These are phyloP conservation scores for Crithidia acanthocephali DNA, from an alignment of 208 protist genomes.

Conservation along the genomic window DNA sequence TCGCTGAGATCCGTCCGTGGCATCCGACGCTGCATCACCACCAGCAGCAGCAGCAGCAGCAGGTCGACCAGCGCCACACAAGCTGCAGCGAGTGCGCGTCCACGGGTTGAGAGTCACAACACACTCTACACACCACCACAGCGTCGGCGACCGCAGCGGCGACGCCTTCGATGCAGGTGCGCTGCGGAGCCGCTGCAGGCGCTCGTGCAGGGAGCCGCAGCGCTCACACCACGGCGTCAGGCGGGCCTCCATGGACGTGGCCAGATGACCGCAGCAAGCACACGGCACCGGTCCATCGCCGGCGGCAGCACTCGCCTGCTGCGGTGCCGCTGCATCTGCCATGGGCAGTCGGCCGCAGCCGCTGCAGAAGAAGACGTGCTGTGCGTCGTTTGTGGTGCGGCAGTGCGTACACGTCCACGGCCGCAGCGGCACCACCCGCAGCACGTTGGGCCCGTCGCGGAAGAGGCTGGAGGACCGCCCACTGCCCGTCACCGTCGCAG, in stretches of 20 bases:
- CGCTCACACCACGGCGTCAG: constrained; percentile 42
- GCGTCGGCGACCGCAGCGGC: constrained; percentile 7
- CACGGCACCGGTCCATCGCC: neutral
- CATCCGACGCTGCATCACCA: neutral
- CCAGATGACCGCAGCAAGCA: constrained; percentile 9
- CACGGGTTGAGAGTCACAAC: constrained; percentile 32
- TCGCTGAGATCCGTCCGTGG: too few species aligned
- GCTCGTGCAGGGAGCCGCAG: constrained; percentile 22
- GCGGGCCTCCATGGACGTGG: constrained; percentile 37
- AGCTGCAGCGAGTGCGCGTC: constrained; percentile 30
- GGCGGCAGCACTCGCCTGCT: neutral
- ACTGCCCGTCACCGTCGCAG: constrained; percentile 21
- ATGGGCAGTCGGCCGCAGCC: constrained; percentile 22
- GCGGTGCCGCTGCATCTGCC: constrained; percentile 5
- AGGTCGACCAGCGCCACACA: constrained; percentile 31
- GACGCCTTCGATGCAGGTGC: neutral
- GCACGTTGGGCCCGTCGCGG: constrained; percentile 9
- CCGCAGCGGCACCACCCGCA: constrained; percentile 51
- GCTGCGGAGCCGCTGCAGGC: constrained; percentile 8
- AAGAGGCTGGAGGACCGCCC: constrained; percentile 23
- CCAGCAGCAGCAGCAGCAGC: neutral
- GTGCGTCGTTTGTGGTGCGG: constrained; percentile 50
- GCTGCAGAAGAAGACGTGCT: constrained; percentile 69
- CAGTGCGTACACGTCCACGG: constrained; percentile 73
- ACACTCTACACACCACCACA: constrained; percentile 37